Evolutionary conservation across 139 green algal genomes (phyloP).

Genomic region (Volvox africanus): DNA sequence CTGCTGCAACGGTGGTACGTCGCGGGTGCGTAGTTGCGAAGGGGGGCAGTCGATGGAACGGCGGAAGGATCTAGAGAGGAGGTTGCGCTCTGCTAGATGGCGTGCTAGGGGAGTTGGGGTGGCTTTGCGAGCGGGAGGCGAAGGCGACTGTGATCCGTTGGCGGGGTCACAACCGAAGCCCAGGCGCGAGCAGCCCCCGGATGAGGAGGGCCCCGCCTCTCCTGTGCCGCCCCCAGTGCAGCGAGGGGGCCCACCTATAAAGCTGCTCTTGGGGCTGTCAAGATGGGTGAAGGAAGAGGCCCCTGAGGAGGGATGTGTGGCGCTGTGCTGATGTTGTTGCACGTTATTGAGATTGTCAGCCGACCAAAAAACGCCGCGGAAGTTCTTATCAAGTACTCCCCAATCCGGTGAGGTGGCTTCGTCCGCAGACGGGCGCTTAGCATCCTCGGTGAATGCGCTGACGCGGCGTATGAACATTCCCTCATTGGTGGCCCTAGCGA

Average conservation of each 20-base stretch:
- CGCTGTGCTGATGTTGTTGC: neutral
- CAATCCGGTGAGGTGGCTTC: neutral
- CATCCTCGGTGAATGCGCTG: neutral
- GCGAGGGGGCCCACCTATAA: neutral
- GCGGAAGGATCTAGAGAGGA: neutral
- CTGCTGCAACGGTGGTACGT: neutral
- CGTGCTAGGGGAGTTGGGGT: neutral
- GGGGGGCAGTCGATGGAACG: neutral
- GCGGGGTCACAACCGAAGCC: neutral
- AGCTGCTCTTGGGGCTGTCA: slow-evolving; percentile 14
- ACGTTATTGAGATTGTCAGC: neutral
- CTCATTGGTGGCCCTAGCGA: neutral
- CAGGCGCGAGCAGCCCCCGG: neutral
- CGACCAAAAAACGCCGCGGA: slow-evolving; percentile 1
- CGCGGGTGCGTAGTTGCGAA: neutral
- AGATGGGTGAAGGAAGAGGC: neutral
- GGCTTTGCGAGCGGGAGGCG: neutral
- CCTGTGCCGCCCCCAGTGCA: slow-evolving; percentile 6
- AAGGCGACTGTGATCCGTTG: neutral
- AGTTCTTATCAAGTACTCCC: neutral
- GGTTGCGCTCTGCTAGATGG: neutral
- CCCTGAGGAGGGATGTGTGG: neutral
- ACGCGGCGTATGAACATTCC: slow-evolving; percentile 10
- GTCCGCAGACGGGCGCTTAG: neutral
- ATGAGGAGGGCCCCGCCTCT: neutral